Evolutionary conservation across 2,329 filamentous ascomycete genomes (phyloP), one percentile per base, ranked within the genome.

Genomic region (Ceratocystis diversiconidia): DNA sequence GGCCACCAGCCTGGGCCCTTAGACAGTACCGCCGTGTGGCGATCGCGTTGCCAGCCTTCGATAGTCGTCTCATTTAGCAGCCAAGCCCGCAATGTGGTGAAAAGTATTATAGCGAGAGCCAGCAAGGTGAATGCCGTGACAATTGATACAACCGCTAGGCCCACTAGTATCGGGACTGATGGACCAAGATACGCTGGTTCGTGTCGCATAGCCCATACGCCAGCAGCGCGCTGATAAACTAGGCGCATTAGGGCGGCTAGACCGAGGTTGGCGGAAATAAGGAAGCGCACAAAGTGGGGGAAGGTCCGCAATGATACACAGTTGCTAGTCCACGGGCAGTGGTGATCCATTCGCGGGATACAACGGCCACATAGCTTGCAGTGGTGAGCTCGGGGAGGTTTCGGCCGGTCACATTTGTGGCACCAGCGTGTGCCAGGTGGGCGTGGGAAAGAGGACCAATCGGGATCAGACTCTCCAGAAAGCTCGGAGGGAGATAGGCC

Each of bases 241-340:
- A 88, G 80, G 70, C 77, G 78, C 64, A 79, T 77, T 5, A 92
- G 79, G 65, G 75, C 74, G 76, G 85, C 85, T 70, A 90, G 84
- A 1, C 86, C 79, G 15, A 81, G 67, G 71, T 87, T 87, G 30
- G 87, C 80, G 73, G 85, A 92, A 69, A 84, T 73, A 55, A 94
- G 78, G 76, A 94, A 92, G 70, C 89, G 88, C 60, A 91, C 69
- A 74, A 94, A 94, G 76, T 92, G 86, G 6, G 90, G 89, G 71
- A 91, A 89, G 0, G 88, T 92, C 68, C 85, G 86, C 74, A 91
- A 82, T 12, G 88, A 91, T 64, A 94, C 88, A 76, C 90, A 95
- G 75, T 92, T 92, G 68, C 76, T 78, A 2, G 88, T 92, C 89
- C 89, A 94, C 2, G 89, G 88, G 72, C 89, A 94, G 76, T 95